Evolutionary conservation across 2,329 filamentous ascomycete species (phyloP).

Genomic region (Pseudocercospora ulei): DNA sequence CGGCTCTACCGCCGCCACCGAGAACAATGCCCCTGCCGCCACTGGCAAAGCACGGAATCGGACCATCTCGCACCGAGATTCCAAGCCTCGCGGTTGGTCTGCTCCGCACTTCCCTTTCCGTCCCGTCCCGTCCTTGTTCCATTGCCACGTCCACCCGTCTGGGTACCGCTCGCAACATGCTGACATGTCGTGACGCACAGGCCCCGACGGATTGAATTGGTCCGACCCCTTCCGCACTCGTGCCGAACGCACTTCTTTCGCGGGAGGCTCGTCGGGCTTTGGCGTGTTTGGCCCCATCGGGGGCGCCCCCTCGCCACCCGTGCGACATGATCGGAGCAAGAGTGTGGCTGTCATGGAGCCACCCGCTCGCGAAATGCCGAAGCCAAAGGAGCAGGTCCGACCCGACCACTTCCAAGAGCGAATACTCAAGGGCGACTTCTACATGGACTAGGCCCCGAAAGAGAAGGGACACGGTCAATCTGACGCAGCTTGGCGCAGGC

Average conservation of each 20-base stretch:
- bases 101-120: constrained; percentile 28
- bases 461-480: not conserved
- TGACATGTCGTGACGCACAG: constrained; percentile 45
- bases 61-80: constrained; percentile 45
- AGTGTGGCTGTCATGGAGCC: constrained; percentile 56
- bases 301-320: constrained; percentile 12
- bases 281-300: constrained; percentile 29
- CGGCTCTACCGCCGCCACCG: constrained; percentile 29
- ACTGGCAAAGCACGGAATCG: constrained; percentile 29
- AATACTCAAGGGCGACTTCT: constrained; percentile 94
- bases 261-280: constrained; percentile 47
- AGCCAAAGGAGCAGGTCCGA: constrained; percentile 49
- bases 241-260: constrained; percentile 60
- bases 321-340: constrained; percentile 57
- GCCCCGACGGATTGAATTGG: constrained; percentile 87
- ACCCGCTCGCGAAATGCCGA: constrained; percentile 41
- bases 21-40: constrained; percentile 15
- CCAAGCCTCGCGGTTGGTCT: constrained; percentile 51
- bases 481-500: not conserved
- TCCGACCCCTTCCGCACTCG: constrained; percentile 88
- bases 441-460: constrained; percentile 60
- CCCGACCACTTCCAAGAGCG: constrained; percentile 94
- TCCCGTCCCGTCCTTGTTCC: constrained; percentile 9
- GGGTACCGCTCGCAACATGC: constrained; percentile 17
- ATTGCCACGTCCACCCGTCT: constrained; percentile 21